These are phyloP conservation scores for Kluyveromyces sp. DNA, from an alignment of 1,139 yeast species.

Conservation along the genomic window DNA sequence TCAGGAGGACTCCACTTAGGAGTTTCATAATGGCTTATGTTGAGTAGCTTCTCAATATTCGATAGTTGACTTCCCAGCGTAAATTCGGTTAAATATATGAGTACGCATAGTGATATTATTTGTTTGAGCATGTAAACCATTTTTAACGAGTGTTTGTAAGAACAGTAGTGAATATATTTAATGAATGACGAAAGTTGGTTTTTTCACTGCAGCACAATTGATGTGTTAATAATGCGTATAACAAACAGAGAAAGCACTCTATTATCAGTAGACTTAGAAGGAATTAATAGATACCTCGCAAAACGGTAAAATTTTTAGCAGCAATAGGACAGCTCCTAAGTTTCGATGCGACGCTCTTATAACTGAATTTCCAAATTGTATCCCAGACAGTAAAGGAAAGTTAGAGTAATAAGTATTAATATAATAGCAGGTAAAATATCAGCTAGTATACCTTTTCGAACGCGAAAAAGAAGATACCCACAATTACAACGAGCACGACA, in stretches of 20 bases:
- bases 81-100: constrained; percentile 3
- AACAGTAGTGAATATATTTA: not conserved
- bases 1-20: constrained; percentile 10
- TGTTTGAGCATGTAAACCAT: too few species aligned
- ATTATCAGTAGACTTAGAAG: not conserved
- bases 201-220: not conserved
- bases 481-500: too few species aligned
- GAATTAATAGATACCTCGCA: not conserved
- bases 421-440: too few species aligned
- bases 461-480: too few species aligned
- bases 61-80: constrained; percentile 11
- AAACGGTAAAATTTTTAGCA: not conserved
- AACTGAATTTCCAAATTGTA: too few species aligned
- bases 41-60: constrained; percentile 11
- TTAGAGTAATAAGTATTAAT: too few species aligned
- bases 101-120: not conserved
- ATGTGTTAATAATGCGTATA: not conserved
- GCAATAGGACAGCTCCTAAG: not conserved
- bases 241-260: not conserved
- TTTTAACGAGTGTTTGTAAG: too few species aligned
- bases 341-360: not conserved
- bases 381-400: too few species aligned
- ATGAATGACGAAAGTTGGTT: constrained; percentile 2
- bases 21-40: constrained; percentile 7
- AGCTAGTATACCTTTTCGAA: too few species aligned